Evolutionary conservation across 805 yeast species (phyloP), one percentile per base, ranked within the genome.

Genomic region (Pichia scutulata): DNA sequence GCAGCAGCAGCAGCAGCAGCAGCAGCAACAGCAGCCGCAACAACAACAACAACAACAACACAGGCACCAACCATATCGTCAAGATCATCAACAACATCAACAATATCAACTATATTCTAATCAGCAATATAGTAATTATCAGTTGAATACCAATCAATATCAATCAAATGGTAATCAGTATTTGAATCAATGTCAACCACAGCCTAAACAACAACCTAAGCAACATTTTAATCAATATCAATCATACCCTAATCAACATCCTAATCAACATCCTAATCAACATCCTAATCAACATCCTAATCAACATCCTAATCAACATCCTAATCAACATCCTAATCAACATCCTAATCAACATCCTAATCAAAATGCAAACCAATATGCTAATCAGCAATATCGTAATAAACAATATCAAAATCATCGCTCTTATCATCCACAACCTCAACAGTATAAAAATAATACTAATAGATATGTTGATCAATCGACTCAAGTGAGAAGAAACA

Each of bases 341-440:
- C 39, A 45, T 39, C 28, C 33, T 39, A 18, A 47, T 46, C 23
- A 48, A 42, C 39, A 47, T 36, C 39, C 33, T 33, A 18, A 49
- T 47, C 43, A 39, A 43, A 16, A 49, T 47, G 36, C 46, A 23
- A 24, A 41, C 19, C 46, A 23, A 41, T 39, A 18, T n/a, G 2
- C 37, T 19, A 36, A 37, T 7, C 44, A 42, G 4, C 22, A 30
- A 6, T 37, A 41, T 19, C 28, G 9, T 13, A 30, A 33, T 30
- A 18, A 25, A 33, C 37, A 42, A 26, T 30, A 42, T 7, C 30
- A 42, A 16, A 42, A n/a, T n/a, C 10, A 18, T 18, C 36, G 23
- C n/a, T 40, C 23, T 12, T 30, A 22, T n/a, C 41, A 12, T 16
- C 40, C 24, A 24, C 41, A 44, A 36, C 19, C 19, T 2, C 42